phyloP scores from a whole-genome alignment of 108 stramenopile genomes.

The Skeletonema tropicum region DNA sequence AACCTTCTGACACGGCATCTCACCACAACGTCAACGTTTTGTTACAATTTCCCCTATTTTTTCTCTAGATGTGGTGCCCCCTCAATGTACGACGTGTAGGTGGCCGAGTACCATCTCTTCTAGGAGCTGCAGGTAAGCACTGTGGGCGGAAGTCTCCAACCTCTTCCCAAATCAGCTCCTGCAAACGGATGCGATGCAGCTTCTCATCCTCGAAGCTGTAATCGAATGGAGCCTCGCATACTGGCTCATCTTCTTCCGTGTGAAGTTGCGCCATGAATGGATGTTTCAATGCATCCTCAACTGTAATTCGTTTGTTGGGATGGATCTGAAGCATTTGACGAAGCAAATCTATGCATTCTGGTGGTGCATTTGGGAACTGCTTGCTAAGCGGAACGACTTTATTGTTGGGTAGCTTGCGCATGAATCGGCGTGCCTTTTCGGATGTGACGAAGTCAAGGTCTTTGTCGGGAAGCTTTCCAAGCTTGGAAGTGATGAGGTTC shows the following conservation, averaged over 20 bases:
- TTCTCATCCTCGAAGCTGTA: constrained; percentile 88
- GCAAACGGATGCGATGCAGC: constrained; percentile 76
- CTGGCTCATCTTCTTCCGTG: constrained; percentile 86
- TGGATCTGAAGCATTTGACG: constrained; percentile 92
- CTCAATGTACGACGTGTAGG: constrained; percentile 43
- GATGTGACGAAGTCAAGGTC: constrained; percentile 96
- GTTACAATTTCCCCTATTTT: background rate
- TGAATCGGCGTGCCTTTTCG: constrained; percentile 91
- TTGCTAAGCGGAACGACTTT: constrained; percentile 54
- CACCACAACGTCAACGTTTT: background rate
- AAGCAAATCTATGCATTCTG: constrained; percentile 90
- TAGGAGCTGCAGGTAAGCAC: constrained; percentile 73
- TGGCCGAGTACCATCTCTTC: constrained; percentile 49
- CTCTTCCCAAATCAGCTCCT: constrained; percentile 92
- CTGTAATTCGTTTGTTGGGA: constrained; percentile 87
- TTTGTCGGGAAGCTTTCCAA: constrained; percentile 89
- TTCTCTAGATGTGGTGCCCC: constrained; percentile 35
- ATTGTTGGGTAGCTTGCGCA: constrained; percentile 85
- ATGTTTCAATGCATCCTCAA: constrained; percentile 91
- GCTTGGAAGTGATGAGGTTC: constrained; percentile 84
- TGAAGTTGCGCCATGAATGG: constrained; percentile 91
- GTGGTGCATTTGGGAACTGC: constrained; percentile 81
- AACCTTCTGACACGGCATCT: background rate
- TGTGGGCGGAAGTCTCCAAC: constrained; percentile 83
- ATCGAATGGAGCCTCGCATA: constrained; percentile 67